A percentile compares a stretch with the other conserved stretches of the same genome.
phyloP scores from a whole-genome alignment of 179 eudicot species.

The Silene coronaria region DNA sequence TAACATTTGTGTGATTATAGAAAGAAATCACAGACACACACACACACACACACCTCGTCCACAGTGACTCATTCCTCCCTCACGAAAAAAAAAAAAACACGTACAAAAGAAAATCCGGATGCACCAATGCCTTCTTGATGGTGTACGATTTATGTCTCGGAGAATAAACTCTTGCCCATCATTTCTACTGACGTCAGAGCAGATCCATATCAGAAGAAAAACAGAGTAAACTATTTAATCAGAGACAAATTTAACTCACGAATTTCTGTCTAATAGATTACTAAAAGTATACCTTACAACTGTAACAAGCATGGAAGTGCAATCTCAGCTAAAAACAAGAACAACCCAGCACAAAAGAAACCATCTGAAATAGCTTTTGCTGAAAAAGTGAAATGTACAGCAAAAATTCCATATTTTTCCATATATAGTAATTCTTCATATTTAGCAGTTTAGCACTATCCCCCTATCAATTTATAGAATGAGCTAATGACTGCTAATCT shows the following conservation, averaged over 20 bases:
- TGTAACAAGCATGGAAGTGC: background rate
- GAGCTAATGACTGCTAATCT: background rate
- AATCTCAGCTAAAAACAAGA: background rate
- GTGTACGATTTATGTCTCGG: background rate
- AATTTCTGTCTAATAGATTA: background rate
- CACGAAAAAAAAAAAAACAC: background rate
- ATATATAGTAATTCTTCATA: constrained; percentile 8
- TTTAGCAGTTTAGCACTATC: constrained; percentile 6
- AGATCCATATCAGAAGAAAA: background rate
- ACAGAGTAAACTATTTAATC: background rate
- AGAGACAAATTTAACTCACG: constrained; percentile 5
- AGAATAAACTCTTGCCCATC: background rate
- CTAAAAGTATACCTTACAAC: background rate
- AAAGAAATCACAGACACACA: background rate
- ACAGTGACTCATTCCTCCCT: background rate
- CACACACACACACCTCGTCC: background rate
- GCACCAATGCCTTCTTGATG: background rate
- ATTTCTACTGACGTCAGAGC: background rate
- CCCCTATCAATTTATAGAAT: background rate
- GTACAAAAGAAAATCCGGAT: background rate
- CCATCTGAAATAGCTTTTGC: background rate
- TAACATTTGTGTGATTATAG: background rate
- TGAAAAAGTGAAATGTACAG: background rate
- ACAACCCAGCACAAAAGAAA: background rate
- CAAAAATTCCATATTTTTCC: constrained; percentile 10